A percentile compares a stretch with the other conserved stretches of the same genome.
phyloP scores from a whole-genome alignment of 345 rosid species.

The Orychophragmus violaceus region DNA sequence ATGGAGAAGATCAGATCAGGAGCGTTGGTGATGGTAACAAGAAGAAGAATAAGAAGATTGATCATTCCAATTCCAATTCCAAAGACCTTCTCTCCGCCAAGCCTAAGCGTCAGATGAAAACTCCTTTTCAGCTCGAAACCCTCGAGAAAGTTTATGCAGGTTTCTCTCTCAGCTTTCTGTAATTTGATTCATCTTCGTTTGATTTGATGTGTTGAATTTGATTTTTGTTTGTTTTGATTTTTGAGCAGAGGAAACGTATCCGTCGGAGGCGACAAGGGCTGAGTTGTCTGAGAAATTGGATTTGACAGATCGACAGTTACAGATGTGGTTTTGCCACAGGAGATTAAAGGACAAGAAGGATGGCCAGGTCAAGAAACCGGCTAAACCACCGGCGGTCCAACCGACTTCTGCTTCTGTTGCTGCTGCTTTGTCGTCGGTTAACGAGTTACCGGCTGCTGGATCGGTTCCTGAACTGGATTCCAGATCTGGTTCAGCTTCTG shows the following conservation, averaged over 20 bases:
- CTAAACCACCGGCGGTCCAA: too few relatives aligned
- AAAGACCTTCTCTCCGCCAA: slow-evolving; percentile 34
- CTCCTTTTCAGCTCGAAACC: slow-evolving; percentile 85
- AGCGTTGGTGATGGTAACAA: slow-evolving; percentile 1
- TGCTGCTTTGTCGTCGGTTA: slow-evolving; percentile 39
- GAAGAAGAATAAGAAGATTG: slow-evolving; percentile 16
- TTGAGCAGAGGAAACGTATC: slow-evolving; percentile 72
- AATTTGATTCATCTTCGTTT: neutral
- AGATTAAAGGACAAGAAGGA: slow-evolving; percentile 88
- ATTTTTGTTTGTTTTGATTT: neutral
- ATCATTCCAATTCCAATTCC: slow-evolving; percentile 12
- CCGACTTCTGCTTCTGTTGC: slow-evolving; percentile 2
- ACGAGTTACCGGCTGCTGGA: slow-evolving; percentile 35
- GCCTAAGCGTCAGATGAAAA: slow-evolving; percentile 99
- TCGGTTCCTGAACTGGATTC: too few relatives aligned
- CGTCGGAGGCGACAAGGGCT: slow-evolving; percentile 64
- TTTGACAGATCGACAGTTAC: slow-evolving; percentile 88
- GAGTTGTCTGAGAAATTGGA: slow-evolving; percentile 77
- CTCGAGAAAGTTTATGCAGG: slow-evolving; percentile 79
- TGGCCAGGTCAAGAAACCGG: slow-evolving; percentile 43
- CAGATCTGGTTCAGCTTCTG: slow-evolving; percentile 59
- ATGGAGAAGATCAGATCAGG: slow-evolving; percentile 43
- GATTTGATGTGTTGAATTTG: neutral
- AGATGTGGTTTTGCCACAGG: slow-evolving; percentile 99
- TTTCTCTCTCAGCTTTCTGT: too few relatives aligned